Evolutionary conservation across 306 rosid genomes (phyloP).

Genomic region (Cicer yamashitae): DNA sequence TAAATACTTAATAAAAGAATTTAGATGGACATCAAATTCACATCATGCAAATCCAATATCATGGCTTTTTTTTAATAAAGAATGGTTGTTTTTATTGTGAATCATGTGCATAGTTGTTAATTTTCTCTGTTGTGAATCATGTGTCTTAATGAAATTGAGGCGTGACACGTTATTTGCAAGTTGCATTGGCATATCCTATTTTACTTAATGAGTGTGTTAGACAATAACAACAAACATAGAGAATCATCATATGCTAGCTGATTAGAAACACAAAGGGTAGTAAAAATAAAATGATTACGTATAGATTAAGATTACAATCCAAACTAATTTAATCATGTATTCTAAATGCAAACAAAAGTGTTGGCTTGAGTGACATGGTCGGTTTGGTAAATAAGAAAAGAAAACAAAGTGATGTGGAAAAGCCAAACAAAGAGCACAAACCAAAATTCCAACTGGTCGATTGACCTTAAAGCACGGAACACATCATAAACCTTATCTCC

Average conservation of each 20-base stretch:
- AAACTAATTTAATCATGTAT: slow-evolving; percentile 33
- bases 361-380: slow-evolving; percentile 56
- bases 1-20: too few species aligned
- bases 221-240: slow-evolving; percentile 10
- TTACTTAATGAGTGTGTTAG: background rate
- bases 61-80: too few species aligned
- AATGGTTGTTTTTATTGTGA: too few species aligned
- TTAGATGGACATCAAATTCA: too few species aligned
- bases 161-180: slow-evolving; percentile 28
- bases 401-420: slow-evolving; percentile 44
- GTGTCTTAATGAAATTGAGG: slow-evolving; percentile 8
- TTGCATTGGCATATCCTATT: background rate
- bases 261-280: slow-evolving; percentile 22
- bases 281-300: slow-evolving; percentile 45
- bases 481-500: slow-evolving; percentile 79
- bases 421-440: slow-evolving; percentile 68
- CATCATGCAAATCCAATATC: too few species aligned
- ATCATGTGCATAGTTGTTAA: too few species aligned
- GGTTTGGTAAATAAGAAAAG: slow-evolving; percentile 55
- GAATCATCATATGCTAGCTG: slow-evolving; percentile 26
- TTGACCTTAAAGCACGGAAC: slow-evolving; percentile 69
- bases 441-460: slow-evolving; percentile 59
- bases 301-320: slow-evolving; percentile 30
- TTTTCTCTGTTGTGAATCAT: slow-evolving; percentile 11
- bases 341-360: slow-evolving; percentile 55